Conservation (phyloP, 1,139 yeast species). For the Yamadazyma triangularis region DNA sequence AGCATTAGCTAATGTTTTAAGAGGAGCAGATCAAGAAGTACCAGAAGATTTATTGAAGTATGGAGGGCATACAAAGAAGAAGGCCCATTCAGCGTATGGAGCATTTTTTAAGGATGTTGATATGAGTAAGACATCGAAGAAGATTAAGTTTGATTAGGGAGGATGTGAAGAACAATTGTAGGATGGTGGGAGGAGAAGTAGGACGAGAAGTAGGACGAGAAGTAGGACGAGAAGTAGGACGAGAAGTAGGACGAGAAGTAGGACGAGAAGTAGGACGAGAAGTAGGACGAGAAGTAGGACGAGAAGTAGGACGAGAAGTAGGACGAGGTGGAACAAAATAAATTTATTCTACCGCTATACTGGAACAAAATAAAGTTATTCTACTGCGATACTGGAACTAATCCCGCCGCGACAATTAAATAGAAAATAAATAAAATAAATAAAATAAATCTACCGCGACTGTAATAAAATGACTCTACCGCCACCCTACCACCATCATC, state of each 20-base stretch:
- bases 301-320: constrained; percentile 42
- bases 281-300: constrained; percentile 42
- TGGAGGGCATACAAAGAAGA: constrained; percentile 97
- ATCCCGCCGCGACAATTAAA: too few species aligned
- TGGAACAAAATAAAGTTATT: too few species aligned
- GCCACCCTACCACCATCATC: too few species aligned
- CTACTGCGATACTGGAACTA: too few species aligned
- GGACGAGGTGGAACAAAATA: constrained; percentile 42
- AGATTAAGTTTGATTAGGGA: constrained; percentile 69
- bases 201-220: constrained; percentile 19
- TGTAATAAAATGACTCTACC: too few species aligned
- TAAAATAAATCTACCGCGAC: too few species aligned
- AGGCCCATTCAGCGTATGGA: constrained; percentile 94
- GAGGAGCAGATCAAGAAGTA: constrained; percentile 93
- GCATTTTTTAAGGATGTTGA: constrained; percentile 94
- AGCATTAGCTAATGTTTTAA: constrained; percentile 82
- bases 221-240: constrained; percentile 15
- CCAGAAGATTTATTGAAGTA: constrained; percentile 95
- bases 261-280: constrained; percentile 29
- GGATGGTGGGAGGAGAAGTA: constrained; percentile 20
- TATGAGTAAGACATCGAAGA: constrained; percentile 80
- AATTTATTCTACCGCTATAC: too few species aligned
- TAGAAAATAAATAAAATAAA: too few species aligned
- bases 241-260: constrained; percentile 24
- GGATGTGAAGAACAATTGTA: constrained; percentile 39